A percentile compares a stretch with the other conserved stretches of the same genome.
Conservation (phyloP, 176 grass and related monocot genomes). For the Thalia dealbata region DNA sequence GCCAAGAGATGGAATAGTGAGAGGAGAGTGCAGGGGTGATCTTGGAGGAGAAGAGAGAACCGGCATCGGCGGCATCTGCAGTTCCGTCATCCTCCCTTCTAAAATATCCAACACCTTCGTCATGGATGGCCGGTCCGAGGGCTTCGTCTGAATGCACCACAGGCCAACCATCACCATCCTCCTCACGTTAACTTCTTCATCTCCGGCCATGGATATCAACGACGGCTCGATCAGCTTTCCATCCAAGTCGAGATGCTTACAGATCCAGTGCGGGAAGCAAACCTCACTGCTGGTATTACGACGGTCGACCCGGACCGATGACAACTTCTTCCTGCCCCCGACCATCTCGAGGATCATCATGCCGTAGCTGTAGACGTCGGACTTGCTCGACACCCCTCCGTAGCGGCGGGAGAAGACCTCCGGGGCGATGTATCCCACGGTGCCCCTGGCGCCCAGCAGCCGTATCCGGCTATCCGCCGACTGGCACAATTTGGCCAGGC, state of each 20-base stretch:
- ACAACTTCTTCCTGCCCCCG: background rate
- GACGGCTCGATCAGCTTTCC: background rate
- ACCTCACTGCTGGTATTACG: background rate
- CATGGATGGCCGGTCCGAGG: background rate
- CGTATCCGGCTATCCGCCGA: background rate
- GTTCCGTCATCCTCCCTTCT: background rate
- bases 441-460: background rate
- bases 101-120: background rate
- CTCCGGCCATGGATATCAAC: background rate
- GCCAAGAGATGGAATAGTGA: no score
- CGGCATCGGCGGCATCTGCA: background rate
- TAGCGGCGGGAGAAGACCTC: background rate
- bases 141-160: background rate
- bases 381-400: background rate
- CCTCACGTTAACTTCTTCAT: background rate
- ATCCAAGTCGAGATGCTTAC: background rate
- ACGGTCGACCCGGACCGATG: background rate
- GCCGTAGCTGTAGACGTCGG: background rate
- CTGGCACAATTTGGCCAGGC: background rate
- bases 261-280: background rate
- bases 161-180: background rate
- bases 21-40: no score
- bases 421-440: background rate
- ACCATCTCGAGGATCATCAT: constrained; percentile 11
- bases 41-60: no score